Evolutionary conservation across 169 alveolate species (phyloP), one percentile per base, ranked within the genome.

Genomic region (Plasmodium blacklocki): DNA sequence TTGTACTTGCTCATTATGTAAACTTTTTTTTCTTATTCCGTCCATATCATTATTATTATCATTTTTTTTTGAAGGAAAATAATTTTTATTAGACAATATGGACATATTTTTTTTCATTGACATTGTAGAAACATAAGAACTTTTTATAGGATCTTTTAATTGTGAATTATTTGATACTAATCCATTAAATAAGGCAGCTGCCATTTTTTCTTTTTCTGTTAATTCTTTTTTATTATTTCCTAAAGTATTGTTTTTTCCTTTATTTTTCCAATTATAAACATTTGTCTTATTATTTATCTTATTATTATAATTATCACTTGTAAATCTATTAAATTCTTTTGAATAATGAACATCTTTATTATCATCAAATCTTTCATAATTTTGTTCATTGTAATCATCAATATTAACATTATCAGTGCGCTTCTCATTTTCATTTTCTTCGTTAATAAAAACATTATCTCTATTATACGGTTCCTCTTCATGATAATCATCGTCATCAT

Each of bases 141-240:
- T 78, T 78, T 63, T 83, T 56, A 14, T 12, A 43, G 89, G 67
- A 54, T 83, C 21, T 26, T 18, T 32, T 63, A 54, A 49, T 49
- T 66, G 54, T 56, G 83, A 52, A 68, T 63, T 68, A 49, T 54
- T 83, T 21, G 91, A 68, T 68, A 83, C 21, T 52, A 87, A 49
- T 18, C 92, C 92, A 67, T 74, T 87, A 87, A 87, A 87, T 39
- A 87, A 54, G n/a, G 92, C 92, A 32, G 92, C 92, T 3, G 92
- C 92, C 92, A 73, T 87, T 71, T 87, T 87, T 74, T 87, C 92
- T 62, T 74, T 87, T 70, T 87, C 92, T 19, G 91, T 58, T 43
- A 83, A 54, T 66, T 68, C 85, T 14, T 15, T 21, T 18, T 56
- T 15, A 14, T 56, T 56, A 12, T 56, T 15, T 56, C 1, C 64